These are phyloP conservation scores for Dictyostelium brefeldianum DNA, from an alignment of 78 protist genomes.

Conservation along the genomic window DNA sequence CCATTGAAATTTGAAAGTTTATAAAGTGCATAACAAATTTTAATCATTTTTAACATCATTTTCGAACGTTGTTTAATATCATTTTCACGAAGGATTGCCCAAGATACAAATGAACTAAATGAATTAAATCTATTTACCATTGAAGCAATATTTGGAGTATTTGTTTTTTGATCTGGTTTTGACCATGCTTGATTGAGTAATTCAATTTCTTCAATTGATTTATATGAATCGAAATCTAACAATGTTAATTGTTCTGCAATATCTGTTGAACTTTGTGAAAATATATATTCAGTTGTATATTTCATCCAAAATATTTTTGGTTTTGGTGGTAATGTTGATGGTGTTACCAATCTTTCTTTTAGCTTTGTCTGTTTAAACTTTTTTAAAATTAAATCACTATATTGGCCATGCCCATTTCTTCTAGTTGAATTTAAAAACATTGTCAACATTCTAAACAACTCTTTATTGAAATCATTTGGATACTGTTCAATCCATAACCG, in stretches of 20 bases:
- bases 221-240: slow-evolving; percentile 39
- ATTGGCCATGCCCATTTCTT: slow-evolving; percentile 50
- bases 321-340: not conserved
- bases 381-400: slow-evolving; percentile 32
- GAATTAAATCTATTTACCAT: slow-evolving; percentile 40
- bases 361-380: slow-evolving; percentile 6
- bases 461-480: slow-evolving; percentile 23
- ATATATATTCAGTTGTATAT: slow-evolving; percentile 41
- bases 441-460: slow-evolving; percentile 3
- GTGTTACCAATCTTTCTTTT: not conserved
- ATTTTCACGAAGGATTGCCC: slow-evolving; percentile 25
- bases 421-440: slow-evolving; percentile 6
- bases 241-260: slow-evolving; percentile 59
- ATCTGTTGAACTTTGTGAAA: not conserved
- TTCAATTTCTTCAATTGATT: slow-evolving; percentile 40
- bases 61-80: slow-evolving; percentile 26
- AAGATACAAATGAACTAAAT: slow-evolving; percentile 35
- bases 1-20: slow-evolving; percentile 30
- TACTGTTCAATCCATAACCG: slow-evolving; percentile 49
- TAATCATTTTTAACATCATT: slow-evolving; percentile 42
- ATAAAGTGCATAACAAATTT: slow-evolving; percentile 5
- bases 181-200: slow-evolving; percentile 43
- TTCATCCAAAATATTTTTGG: slow-evolving; percentile 64
- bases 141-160: slow-evolving; percentile 27
- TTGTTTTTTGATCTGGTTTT: slow-evolving; percentile 11